Evolutionary conservation across 345 rosid genomes (phyloP).

Genomic region (Salix arbutifolia): DNA sequence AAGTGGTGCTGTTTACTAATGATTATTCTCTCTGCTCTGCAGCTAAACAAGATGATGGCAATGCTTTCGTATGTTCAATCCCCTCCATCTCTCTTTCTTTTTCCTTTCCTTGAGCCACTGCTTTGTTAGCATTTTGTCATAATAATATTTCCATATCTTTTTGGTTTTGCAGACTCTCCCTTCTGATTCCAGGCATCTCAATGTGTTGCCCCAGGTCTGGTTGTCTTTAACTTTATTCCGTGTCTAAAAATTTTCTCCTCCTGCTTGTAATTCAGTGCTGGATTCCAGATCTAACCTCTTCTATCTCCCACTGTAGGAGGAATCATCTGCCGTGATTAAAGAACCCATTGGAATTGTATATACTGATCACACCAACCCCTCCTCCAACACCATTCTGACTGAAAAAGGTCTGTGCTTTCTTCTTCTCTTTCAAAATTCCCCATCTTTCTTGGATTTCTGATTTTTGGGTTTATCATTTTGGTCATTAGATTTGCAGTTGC

Average conservation of each 20-base stretch:
- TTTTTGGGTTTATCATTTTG: neutral
- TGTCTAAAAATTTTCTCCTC: neutral
- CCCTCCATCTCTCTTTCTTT: neutral
- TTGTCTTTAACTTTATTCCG: neutral
- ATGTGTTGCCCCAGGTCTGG: constrained; percentile 71
- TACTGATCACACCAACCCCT: constrained; percentile 27
- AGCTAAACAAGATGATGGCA: constrained; percentile 65
- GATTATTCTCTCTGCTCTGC: constrained; percentile 16
- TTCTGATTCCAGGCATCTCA: constrained; percentile 50
- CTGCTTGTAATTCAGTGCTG: neutral
- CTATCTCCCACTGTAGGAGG: constrained; percentile 31
- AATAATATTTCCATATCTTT: neutral
- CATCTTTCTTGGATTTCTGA: neutral
- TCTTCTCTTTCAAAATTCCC: neutral
- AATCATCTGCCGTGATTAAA: constrained; percentile 43
- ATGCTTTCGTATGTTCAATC: constrained; percentile 49
- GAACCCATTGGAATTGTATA: constrained; percentile 58
- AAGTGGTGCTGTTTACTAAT: too few species aligned
- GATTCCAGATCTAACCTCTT: constrained; percentile 29
- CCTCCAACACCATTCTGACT: neutral
- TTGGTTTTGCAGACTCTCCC: constrained; percentile 43
- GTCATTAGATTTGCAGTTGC: constrained; percentile 24
- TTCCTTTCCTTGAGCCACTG: neutral
- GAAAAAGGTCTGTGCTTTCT: constrained; percentile 3
- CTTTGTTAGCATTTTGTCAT: neutral